Percentiles rank a stretch among this genome's conserved stretches.
Evolutionary conservation across 805 yeast species (phyloP).

Genomic region (Hanseniaspora pseudoguilliermondii): DNA sequence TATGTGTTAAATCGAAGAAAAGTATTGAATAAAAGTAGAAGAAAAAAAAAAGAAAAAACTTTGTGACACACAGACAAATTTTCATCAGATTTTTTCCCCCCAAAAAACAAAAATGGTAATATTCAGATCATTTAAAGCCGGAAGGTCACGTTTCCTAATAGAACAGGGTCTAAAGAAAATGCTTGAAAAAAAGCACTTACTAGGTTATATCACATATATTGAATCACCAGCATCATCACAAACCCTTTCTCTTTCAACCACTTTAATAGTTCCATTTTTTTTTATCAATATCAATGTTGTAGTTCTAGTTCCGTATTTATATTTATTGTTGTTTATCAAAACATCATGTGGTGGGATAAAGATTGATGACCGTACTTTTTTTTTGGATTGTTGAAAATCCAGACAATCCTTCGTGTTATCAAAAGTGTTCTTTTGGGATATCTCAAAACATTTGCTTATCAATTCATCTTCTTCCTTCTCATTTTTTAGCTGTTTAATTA

Average conservation of each 20-base stretch:
- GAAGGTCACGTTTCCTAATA: not conserved
- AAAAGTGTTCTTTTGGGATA: not conserved
- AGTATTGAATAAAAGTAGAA: not conserved
- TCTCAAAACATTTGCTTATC: conserved; percentile 1
- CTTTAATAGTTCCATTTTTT: not conserved
- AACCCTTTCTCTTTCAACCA: conserved; percentile 6
- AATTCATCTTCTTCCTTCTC: not conserved
- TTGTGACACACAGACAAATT: not conserved
- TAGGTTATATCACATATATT: conserved; percentile 3
- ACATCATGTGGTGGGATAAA: conserved; percentile 10
- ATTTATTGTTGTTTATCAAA: not conserved
- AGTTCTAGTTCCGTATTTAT: conserved; percentile 13
- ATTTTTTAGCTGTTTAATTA: not conserved
- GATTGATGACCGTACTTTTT: conserved; percentile 4
- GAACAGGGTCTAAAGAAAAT: not conserved
- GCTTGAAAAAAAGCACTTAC: not conserved
- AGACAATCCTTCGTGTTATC: not conserved
- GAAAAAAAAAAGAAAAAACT: not conserved
- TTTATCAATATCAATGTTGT: conserved; percentile 8
- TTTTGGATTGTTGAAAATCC: conserved; percentile 1
- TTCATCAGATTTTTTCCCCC: not conserved
- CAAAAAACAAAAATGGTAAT: not conserved
- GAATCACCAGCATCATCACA: conserved; percentile 1
- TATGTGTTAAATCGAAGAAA: not conserved
- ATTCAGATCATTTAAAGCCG: too few relatives aligned